Base-by-base conservation (phyloP, 73 alveolate genomes). In the Paramecium biaurelia region DNA sequence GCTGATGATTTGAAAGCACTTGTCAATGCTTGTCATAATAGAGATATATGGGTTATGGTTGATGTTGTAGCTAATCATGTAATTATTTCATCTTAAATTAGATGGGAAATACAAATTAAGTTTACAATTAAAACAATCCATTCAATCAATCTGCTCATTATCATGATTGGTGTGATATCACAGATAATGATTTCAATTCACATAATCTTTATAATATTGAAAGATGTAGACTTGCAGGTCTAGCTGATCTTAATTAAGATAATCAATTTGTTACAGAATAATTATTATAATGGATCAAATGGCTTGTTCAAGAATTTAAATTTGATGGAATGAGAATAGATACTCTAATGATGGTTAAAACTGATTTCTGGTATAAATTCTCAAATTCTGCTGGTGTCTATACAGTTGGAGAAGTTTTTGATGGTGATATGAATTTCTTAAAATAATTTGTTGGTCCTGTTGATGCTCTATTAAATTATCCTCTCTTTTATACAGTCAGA, bases 51-150 rank as follows among this genome's bases (percentile, higher is more conserved):
- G 98, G 98, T 98, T 53, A 98, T 98, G 97, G 92, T 98, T 26
- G 99, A 98, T 67, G 99, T 98, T 79, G 99, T 98, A 8, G 98
- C 99, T 89, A 98, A 98, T 89, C 99, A 98, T 94, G 98, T 98
- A 82, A 96, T 47, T 38, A 7, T 38, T 24, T 96, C 10, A 96
- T 94, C 1, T 85, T 96, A 74, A 10, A 34, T 4, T 30, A 74
- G 88, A 86, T 86, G 93, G 93, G 93, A 45, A 86, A 86, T 63
- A 86, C 93, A 59, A 98, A 93, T 76, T 26, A 70, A 23, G 97
- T 93, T 85, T 97, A 76, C 89, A 38, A 89, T 0, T 41, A 94
- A 85, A 94, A 97, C 42, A 57, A 86, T 18, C 99, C 99, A 20
- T 97, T 98, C 97, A 98, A 98, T 92, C 89, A 93, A 23, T 84